phyloP scores from a whole-genome alignment of 371 early-diverging fungal species.

The Mortierella sp. region DNA sequence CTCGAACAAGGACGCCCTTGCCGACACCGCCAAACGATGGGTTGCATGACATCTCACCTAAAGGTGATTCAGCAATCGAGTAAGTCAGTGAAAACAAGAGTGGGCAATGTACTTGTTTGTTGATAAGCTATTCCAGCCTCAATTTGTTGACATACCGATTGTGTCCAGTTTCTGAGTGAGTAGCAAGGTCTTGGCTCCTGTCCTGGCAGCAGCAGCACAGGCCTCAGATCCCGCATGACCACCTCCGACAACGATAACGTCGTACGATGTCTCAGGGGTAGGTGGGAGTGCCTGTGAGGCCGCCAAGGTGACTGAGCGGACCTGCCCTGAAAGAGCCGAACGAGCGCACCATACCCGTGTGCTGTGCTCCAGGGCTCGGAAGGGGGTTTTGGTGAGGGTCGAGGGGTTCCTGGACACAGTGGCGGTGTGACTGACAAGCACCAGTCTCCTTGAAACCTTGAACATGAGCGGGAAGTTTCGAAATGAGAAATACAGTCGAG shows the following conservation, averaged over 20 bases:
- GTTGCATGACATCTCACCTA: slow-evolving; percentile 92
- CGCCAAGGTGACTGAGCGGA: slow-evolving; percentile 48
- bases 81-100: not conserved
- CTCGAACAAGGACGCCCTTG: slow-evolving; percentile 85
- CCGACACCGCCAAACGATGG: slow-evolving; percentile 92
- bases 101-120: not conserved
- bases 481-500: not conserved
- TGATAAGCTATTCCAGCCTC: not conserved
- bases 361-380: slow-evolving; percentile 12
- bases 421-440: slow-evolving; percentile 17
- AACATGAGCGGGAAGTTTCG: slow-evolving; percentile 29
- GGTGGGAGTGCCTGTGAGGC: slow-evolving; percentile 49
- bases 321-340: slow-evolving; percentile 12
- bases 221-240: slow-evolving; percentile 93
- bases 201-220: slow-evolving; percentile 85
- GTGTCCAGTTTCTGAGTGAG: slow-evolving; percentile 86
- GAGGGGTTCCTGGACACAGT: slow-evolving; percentile 20
- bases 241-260: slow-evolving; percentile 88
- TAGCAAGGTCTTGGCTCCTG: slow-evolving; percentile 82
- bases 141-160: slow-evolving; percentile 63
- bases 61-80: not conserved
- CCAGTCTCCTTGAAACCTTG: slow-evolving; percentile 33
- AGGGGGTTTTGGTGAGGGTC: slow-evolving; percentile 4
- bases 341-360: slow-evolving; percentile 18
- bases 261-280: slow-evolving; percentile 61